Conservation (phyloP, 257 asterid species). For the Eucommia ulmoides region DNA sequence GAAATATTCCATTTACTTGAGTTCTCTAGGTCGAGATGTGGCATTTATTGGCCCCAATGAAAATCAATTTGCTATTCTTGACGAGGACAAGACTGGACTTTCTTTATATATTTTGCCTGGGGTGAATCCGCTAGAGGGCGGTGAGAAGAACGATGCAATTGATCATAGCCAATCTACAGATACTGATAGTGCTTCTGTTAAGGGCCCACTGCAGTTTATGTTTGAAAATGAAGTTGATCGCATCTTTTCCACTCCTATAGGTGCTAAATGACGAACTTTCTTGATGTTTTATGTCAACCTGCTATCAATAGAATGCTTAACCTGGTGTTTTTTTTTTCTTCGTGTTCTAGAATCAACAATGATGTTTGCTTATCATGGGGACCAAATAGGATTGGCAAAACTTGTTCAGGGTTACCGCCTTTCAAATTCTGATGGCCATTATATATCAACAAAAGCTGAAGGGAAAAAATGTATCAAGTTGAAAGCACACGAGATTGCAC, state of each 20-base stretch:
- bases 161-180: conserved; percentile 39
- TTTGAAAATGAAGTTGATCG: conserved; percentile 91
- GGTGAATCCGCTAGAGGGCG: conserved; percentile 48
- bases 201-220: conserved; percentile 88
- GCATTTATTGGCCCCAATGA: conserved; percentile 86
- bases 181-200: conserved; percentile 48
- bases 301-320: conserved; percentile 21
- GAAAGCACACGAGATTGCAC: conserved; percentile 78
- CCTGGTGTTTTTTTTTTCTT: conserved; percentile 17
- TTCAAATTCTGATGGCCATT: conserved; percentile 77
- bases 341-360: conserved; percentile 77
- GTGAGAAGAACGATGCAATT: conserved; percentile 36
- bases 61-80: conserved; percentile 81
- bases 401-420: conserved; percentile 77
- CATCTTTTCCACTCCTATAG: conserved; percentile 88
- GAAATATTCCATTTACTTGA: conserved; percentile 10
- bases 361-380: conserved; percentile 87
- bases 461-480: conserved; percentile 76
- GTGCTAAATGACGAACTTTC: conserved; percentile 28
- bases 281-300: conserved; percentile 8
- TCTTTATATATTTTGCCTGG: conserved; percentile 70
- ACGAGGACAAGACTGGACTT: conserved; percentile 88
- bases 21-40: conserved; percentile 74
- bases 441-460: conserved; percentile 85
- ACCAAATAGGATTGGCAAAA: conserved; percentile 85